Conservation (phyloP, 306 rosid species). For the Acacia melanoxylon region DNA sequence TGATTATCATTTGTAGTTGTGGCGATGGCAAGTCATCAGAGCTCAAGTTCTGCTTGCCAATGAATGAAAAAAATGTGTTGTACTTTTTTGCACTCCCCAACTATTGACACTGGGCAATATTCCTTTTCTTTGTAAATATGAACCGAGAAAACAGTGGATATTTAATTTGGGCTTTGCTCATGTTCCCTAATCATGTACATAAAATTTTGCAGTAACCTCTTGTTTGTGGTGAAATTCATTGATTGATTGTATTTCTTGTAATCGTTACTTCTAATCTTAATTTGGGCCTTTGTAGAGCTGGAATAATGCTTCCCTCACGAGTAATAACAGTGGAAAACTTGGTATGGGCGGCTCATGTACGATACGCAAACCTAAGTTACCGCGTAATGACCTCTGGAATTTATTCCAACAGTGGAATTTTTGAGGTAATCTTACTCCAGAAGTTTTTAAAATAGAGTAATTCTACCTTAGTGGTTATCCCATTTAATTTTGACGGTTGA, state of each 20-base stretch:
- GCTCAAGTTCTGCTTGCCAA: slow-evolving; percentile 14
- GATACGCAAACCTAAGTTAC: not conserved
- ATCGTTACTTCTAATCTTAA: not conserved
- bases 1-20: slow-evolving; percentile 19
- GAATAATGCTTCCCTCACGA: not conserved
- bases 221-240: slow-evolving; percentile 23
- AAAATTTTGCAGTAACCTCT: not conserved
- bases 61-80: slow-evolving; percentile 9
- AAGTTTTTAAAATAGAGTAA: no score
- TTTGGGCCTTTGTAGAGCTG: no score
- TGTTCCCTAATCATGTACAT: slow-evolving; percentile 22
- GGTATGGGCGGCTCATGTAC: not conserved
- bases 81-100: slow-evolving; percentile 12
- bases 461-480: fast-evolving
- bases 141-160: not conserved
- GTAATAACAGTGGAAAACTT: not conserved
- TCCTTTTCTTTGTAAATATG: slow-evolving; percentile 33
- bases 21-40: slow-evolving; percentile 18
- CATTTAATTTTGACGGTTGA: no score
- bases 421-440: fast-evolving
- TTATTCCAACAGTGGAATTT: no score
- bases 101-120: slow-evolving; percentile 3
- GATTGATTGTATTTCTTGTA: slow-evolving; percentile 10
- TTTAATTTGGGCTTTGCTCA: slow-evolving; percentile 26
- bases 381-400: not conserved